These are phyloP conservation scores for Geotrichum reessii DNA, from an alignment of 1,139 yeast species.

Conservation along the genomic window DNA sequence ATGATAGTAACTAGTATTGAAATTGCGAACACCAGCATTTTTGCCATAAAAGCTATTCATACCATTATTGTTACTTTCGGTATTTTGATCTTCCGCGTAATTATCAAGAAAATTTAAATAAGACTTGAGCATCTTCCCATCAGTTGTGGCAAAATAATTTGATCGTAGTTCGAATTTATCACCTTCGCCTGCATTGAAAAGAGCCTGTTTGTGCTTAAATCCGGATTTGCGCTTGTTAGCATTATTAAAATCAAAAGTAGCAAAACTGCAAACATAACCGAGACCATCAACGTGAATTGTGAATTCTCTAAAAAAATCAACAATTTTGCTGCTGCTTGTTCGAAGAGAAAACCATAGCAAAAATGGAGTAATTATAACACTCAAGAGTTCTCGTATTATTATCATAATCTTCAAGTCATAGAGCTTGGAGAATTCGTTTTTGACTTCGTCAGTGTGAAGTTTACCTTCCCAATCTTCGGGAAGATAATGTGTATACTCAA, in stretches of 20 bases:
- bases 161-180: slow-evolving; percentile 24
- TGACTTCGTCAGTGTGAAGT: slow-evolving; percentile 77
- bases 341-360: slow-evolving; percentile 81
- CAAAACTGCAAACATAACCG: slow-evolving; percentile 91
- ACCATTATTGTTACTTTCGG: slow-evolving; percentile 1
- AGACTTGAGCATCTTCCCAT: slow-evolving; percentile 89
- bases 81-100: slow-evolving; percentile 47
- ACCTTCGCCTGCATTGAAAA: slow-evolving; percentile 20
- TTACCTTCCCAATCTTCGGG: slow-evolving; percentile 83
- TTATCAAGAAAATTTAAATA: slow-evolving; percentile 82
- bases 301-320: slow-evolving; percentile 85
- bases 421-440: slow-evolving; percentile 70
- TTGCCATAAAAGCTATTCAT: slow-evolving; percentile 6
- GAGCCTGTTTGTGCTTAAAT: slow-evolving; percentile 22
- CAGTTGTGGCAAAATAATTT: slow-evolving; percentile 50
- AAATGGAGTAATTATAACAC: slow-evolving; percentile 80
- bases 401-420: slow-evolving; percentile 69
- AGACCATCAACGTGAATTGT: slow-evolving; percentile 89
- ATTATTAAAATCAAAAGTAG: slow-evolving; percentile 77
- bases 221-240: slow-evolving; percentile 44
- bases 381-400: slow-evolving; percentile 71
- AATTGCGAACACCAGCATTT: not conserved
- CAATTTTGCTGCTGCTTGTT: slow-evolving; percentile 60
- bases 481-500: slow-evolving; percentile 82
- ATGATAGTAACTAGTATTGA: not conserved